Conservation (phyloP, 768 basidiomycete genomes). For the Dictyophora rubrovolvata region DNA sequence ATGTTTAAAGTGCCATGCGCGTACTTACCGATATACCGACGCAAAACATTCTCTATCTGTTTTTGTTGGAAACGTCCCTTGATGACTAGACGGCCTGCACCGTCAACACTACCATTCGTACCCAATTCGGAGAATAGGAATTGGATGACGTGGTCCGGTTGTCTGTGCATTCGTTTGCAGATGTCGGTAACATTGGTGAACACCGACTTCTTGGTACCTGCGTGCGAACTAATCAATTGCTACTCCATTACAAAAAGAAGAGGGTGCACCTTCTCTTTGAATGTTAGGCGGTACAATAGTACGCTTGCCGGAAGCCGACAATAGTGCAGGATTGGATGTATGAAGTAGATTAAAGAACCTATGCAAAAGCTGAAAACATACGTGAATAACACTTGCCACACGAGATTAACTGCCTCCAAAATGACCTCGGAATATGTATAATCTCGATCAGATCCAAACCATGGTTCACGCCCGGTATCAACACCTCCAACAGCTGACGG, state of each 20-base stretch:
- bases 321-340: slow-evolving; percentile 86
- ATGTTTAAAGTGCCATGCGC: not conserved
- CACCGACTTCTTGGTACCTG: slow-evolving; percentile 88
- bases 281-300: slow-evolving; percentile 95
- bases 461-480: slow-evolving; percentile 74
- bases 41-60: slow-evolving; percentile 92
- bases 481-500: slow-evolving; percentile 36
- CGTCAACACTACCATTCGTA: slow-evolving; percentile 93
- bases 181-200: slow-evolving; percentile 97
- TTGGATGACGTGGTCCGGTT: slow-evolving; percentile 95
- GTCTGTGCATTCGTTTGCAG: slow-evolving; percentile 95
- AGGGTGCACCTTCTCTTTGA: slow-evolving; percentile 61
- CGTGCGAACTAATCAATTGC: not conserved
- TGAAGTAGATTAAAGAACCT: slow-evolving; percentile 90
- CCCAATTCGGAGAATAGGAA: slow-evolving; percentile 98
- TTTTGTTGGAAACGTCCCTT: slow-evolving; percentile 98
- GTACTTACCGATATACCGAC: slow-evolving; percentile 86
- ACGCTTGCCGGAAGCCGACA: slow-evolving; percentile 78
- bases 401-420: not conserved
- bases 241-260: not conserved
- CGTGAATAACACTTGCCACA: not conserved
- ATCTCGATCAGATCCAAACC: slow-evolving; percentile 89
- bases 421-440: slow-evolving; percentile 90
- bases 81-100: slow-evolving; percentile 85
- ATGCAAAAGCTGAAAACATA: slow-evolving; percentile 58